phyloP scores from a whole-genome alignment of 2,329 filamentous ascomycete genomes.

The Aspergillus chevalieri region DNA sequence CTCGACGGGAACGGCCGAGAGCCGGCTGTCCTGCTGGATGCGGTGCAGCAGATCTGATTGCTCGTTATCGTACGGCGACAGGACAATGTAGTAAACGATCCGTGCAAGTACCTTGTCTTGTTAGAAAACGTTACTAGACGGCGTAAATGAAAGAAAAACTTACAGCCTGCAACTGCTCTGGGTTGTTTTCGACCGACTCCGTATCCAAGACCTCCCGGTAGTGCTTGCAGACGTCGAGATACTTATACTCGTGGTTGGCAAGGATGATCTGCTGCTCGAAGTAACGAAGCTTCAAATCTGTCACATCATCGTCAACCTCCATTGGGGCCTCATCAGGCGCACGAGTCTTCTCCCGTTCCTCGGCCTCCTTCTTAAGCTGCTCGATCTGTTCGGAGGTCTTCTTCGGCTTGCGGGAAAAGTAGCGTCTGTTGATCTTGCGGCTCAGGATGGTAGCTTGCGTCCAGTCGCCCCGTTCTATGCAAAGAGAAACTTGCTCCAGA shows the following conservation, averaged over 20 bases:
- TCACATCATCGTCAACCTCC: slow-evolving; percentile 80
- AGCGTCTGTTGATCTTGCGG: slow-evolving; percentile 94
- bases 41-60: slow-evolving; percentile 95
- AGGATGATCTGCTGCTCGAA: slow-evolving; percentile 96
- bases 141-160: slow-evolving; percentile 26
- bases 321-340: slow-evolving; percentile 71
- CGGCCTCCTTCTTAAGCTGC: slow-evolving; percentile 81
- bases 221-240: slow-evolving; percentile 95
- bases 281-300: slow-evolving; percentile 89
- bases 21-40: slow-evolving; percentile 77
- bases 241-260: slow-evolving; percentile 95
- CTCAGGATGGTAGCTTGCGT: slow-evolving; percentile 88
- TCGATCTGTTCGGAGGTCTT: slow-evolving; percentile 83
- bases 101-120: slow-evolving; percentile 69
- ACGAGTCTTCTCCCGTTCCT: slow-evolving; percentile 67
- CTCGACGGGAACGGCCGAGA: slow-evolving; percentile 69
- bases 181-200: slow-evolving; percentile 86
- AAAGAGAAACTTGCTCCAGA: slow-evolving; percentile 85
- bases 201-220: slow-evolving; percentile 96
- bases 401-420: slow-evolving; percentile 83
- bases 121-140: slow-evolving; percentile 1
- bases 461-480: slow-evolving; percentile 94
- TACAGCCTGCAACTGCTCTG: slow-evolving; percentile 78
- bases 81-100: slow-evolving; percentile 95
- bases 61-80: slow-evolving; percentile 96